Evolutionary conservation across 2,329 filamentous ascomycete genomes (phyloP), one percentile per base, ranked within the genome.

Genomic region (Raffaelea deltoideospora): DNA sequence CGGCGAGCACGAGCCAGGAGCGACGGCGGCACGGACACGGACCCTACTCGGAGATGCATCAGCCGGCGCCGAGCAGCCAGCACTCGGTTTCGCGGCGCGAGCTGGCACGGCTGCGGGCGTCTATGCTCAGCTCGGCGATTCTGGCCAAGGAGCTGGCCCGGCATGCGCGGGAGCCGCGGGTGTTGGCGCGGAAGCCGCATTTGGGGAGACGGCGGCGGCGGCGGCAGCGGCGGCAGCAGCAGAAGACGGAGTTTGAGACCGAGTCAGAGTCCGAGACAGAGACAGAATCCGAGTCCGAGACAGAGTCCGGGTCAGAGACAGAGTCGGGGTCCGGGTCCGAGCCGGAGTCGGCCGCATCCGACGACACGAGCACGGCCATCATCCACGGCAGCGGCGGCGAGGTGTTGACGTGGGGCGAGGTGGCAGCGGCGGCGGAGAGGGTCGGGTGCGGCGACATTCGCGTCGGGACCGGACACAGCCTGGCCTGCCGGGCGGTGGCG

Each of bases 91-190:
- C 39, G 9, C 74, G 69, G 47, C 72, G 72, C n/a, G 88, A 95
- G 47, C 69, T 93, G 37, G 80, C 81, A 14, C 76, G 85, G n/a
- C 67, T 87, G 3, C 71, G 76, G 39, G 72, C 84, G 1, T 64
- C 92, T 9, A 71, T 94, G 29, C 64, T 93, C 18, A 81, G 78
- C 43, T 84, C 85, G 0, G 87, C 86, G n/a, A 77, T 95, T 50
- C 93, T 92, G 58, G 87, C 88, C 1, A 76, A 76, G 49, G 83
- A 90, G 50, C 82, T 95, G 37, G 66, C 67, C 21, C 69, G 76
- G 4, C 72, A 79, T 33, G 76, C 79, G 4, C 58, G 76, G 31
- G 63, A 65, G 26, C 51, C 54, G 10, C 57, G 56, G 34, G 52
- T 56, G 15, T 53, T 63, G 0, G 55, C 58, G 21, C 21, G 19